These are phyloP conservation scores for Diplosphaera chodatii DNA, from an alignment of 139 green algal species.

Conservation along the genomic window DNA sequence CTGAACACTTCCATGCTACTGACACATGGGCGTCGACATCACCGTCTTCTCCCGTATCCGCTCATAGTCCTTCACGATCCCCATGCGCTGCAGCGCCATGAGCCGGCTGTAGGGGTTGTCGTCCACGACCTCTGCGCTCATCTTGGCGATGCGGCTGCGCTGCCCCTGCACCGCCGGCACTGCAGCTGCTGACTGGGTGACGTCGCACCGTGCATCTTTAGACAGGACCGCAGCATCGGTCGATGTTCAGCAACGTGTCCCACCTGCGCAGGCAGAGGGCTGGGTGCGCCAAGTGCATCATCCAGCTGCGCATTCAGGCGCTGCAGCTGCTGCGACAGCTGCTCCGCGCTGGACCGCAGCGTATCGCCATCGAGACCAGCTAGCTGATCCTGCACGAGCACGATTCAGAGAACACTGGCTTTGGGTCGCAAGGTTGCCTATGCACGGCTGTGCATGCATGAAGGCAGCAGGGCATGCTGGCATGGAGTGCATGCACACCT, in stretches of 20 bases:
- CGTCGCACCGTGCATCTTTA: too few species aligned
- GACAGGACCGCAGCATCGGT: too few species aligned
- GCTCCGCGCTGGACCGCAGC: not conserved
- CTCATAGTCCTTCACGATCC: slow-evolving; percentile 92
- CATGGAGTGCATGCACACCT: not conserved
- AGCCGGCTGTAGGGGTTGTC: slow-evolving; percentile 85
- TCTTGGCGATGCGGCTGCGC: slow-evolving; percentile 45
- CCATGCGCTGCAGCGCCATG: slow-evolving; percentile 96
- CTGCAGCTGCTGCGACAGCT: slow-evolving; percentile 16
- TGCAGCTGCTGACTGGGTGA: not conserved
- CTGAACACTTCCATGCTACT: too few species aligned
- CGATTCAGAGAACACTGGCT: too few species aligned
- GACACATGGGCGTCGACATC: too few species aligned
- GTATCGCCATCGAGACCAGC: not conserved
- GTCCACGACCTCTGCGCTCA: slow-evolving; percentile 82
- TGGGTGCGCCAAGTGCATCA: not conserved
- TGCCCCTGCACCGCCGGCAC: not conserved
- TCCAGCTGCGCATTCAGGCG: slow-evolving; percentile 4
- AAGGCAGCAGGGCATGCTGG: too few species aligned
- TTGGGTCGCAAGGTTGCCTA: too few species aligned
- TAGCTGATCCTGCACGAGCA: not conserved
- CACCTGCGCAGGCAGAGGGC: not conserved
- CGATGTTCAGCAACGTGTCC: too few species aligned
- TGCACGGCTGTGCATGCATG: too few species aligned
- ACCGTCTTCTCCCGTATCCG: slow-evolving; percentile 72